Evolutionary conservation across 73 alveolate species (phyloP).

Genomic region (Tetrahymena elliotti): DNA sequence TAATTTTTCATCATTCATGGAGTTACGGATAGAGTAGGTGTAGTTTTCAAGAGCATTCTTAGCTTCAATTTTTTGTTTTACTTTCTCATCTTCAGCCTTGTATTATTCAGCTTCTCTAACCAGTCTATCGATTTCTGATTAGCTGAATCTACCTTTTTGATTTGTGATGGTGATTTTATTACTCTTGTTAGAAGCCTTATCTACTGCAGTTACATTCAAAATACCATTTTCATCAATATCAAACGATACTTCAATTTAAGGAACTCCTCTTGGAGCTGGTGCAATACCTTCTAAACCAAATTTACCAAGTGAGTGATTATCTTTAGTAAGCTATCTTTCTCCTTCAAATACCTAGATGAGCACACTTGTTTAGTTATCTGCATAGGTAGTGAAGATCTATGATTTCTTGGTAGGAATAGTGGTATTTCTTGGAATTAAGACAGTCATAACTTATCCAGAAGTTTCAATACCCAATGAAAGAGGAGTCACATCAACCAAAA

Average conservation of each 20-base stretch:
- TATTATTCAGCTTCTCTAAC: constrained; percentile 85
- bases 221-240: constrained; percentile 87
- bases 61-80: constrained; percentile 90
- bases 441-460: constrained; percentile 99
- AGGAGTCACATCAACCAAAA: constrained; percentile 95
- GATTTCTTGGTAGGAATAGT: constrained; percentile 97
- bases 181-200: constrained; percentile 80
- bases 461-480: constrained; percentile 98
- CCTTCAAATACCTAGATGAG: constrained; percentile 94
- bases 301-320: constrained; percentile 95
- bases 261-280: constrained; percentile 96
- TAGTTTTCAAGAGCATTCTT: constrained; percentile 90
- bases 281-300: constrained; percentile 95
- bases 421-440: constrained; percentile 94
- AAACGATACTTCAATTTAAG: constrained; percentile 94
- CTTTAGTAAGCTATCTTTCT: constrained; percentile 96
- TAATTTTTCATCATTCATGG: constrained; percentile 80
- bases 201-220: constrained; percentile 81
- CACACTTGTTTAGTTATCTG: constrained; percentile 91
- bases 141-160: constrained; percentile 93
- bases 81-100: constrained; percentile 88
- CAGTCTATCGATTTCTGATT: constrained; percentile 88
- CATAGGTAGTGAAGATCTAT: constrained; percentile 95
- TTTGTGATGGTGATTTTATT: constrained; percentile 93
- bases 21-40: constrained; percentile 82